phyloP scores from a whole-genome alignment of 164 flowering plant genomes.

The Aristolochia californica region DNA sequence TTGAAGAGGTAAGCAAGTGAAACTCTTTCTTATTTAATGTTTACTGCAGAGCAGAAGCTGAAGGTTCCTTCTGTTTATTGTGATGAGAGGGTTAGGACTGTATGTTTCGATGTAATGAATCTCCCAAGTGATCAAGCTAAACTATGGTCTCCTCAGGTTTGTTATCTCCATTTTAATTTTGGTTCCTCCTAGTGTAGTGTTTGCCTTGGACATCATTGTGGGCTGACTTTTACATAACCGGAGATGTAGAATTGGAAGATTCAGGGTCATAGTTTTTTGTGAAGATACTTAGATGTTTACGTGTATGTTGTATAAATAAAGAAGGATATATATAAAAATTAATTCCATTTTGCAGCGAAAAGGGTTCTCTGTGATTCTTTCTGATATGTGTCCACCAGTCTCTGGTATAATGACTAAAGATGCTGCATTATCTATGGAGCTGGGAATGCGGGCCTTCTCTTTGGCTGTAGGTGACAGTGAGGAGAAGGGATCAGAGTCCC shows the following conservation, averaged over 20 bases:
- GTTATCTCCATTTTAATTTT: not conserved
- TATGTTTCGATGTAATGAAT: constrained; percentile 78
- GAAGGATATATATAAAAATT: not conserved
- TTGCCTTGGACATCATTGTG: too few relatives aligned
- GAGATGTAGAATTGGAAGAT: too few relatives aligned
- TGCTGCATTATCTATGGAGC: constrained; percentile 69
- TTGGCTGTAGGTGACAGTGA: constrained; percentile 60
- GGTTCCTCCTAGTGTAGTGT: not conserved
- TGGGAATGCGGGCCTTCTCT: constrained; percentile 78
- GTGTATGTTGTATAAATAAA: not conserved
- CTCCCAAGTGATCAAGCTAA: constrained; percentile 40
- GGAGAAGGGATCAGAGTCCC: constrained; percentile 13
- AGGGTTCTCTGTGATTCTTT: constrained; percentile 81
- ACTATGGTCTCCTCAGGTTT: constrained; percentile 77
- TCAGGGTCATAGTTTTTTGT: too few relatives aligned
- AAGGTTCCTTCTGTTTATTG: constrained; percentile 71
- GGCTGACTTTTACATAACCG: too few relatives aligned
- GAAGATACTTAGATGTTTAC: too few relatives aligned
- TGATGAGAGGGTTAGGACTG: constrained; percentile 76
- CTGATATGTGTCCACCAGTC: constrained; percentile 93
- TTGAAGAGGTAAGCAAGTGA: not conserved
- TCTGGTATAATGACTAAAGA: constrained; percentile 83
- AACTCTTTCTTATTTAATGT: constrained; percentile 3
- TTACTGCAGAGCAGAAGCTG: constrained; percentile 79
- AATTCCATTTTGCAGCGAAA: constrained; percentile 34